Conservation (phyloP, 148 eudicot species). For the Camellia sinensis region DNA sequence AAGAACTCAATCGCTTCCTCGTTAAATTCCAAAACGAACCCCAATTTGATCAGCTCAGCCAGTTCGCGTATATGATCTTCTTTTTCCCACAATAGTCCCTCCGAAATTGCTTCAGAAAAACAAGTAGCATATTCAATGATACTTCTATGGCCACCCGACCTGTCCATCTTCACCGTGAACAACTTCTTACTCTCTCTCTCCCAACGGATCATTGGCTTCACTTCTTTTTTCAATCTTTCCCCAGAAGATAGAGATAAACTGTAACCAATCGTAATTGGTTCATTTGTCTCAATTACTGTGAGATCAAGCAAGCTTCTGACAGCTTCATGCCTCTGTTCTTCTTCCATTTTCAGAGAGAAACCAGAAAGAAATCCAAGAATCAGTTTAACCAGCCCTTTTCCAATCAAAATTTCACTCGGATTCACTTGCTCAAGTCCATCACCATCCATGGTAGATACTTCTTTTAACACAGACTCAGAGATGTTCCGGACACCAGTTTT, state of each 20-base stretch:
- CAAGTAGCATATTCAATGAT: conserved; percentile 46
- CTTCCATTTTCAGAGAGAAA: conserved; percentile 32
- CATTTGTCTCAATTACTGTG: conserved; percentile 31
- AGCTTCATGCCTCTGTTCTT: conserved; percentile 37
- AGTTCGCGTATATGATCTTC: conserved; percentile 37
- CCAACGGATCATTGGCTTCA: conserved; percentile 51
- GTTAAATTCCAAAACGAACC: conserved; percentile 45
- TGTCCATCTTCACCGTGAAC: conserved; percentile 39
- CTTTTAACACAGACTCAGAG: conserved; percentile 40
- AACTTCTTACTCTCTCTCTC: conserved; percentile 36
- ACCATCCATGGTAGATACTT: conserved; percentile 13
- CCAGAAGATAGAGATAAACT: conserved; percentile 44
- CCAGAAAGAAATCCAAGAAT: conserved; percentile 53
- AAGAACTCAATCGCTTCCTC: conserved; percentile 48
- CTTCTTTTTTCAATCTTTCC: conserved; percentile 28
- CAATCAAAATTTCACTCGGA: conserved; percentile 30
- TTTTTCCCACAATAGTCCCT: conserved; percentile 56
- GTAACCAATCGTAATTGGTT: conserved; percentile 35
- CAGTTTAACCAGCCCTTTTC: conserved; percentile 44
- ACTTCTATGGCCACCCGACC: conserved; percentile 23
- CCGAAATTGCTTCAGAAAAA: conserved; percentile 49
- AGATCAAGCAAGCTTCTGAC: conserved; percentile 32
- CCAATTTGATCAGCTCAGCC: conserved; percentile 52
- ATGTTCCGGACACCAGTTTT: conserved; percentile 51
- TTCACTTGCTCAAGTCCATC: conserved; percentile 20